A percentile compares a stretch with the other conserved stretches of the same genome.
phyloP scores from a whole-genome alignment of 768 basidiomycete species.

The Leccinum obscurum region DNA sequence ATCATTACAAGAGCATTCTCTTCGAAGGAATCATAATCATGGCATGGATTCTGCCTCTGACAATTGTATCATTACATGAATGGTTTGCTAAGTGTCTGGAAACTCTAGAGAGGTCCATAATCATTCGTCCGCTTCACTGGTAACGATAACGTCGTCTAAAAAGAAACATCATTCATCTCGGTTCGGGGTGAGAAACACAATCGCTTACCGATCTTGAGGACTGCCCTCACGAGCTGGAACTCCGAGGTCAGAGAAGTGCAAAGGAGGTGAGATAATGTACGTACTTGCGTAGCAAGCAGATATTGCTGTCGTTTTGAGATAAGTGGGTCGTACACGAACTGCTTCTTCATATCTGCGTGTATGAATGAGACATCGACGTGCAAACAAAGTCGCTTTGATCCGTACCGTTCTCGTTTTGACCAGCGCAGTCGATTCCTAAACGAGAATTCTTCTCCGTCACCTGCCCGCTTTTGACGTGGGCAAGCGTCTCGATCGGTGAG shows the following conservation, averaged over 20 bases:
- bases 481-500: constrained; percentile 94
- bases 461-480: constrained; percentile 92
- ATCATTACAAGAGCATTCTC: background rate
- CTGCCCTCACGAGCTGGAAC: constrained; percentile 73
- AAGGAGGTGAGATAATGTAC: constrained; percentile 15
- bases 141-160: constrained; percentile 75
- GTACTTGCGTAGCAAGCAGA: constrained; percentile 91
- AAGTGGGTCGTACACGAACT: constrained; percentile 95
- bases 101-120: constrained; percentile 20
- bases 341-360: constrained; percentile 88
- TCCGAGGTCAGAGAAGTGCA: constrained; percentile 6
- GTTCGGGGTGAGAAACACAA: background rate
- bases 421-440: constrained; percentile 92
- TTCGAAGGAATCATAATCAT: background rate
- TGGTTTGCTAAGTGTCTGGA: constrained; percentile 20
- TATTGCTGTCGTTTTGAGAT: constrained; percentile 98
- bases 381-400: constrained; percentile 5
- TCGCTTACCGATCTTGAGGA: constrained; percentile 79
- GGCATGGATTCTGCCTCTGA: background rate
- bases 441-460: constrained; percentile 80
- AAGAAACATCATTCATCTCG: constrained; percentile 10
- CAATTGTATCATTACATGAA: constrained; percentile 27
- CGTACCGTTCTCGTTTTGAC: constrained; percentile 82
- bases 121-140: constrained; percentile 71
- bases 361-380: background rate